Conservation (phyloP, 2,329 filamentous ascomycete species). For the Pestalotiopsis sp. region DNA sequence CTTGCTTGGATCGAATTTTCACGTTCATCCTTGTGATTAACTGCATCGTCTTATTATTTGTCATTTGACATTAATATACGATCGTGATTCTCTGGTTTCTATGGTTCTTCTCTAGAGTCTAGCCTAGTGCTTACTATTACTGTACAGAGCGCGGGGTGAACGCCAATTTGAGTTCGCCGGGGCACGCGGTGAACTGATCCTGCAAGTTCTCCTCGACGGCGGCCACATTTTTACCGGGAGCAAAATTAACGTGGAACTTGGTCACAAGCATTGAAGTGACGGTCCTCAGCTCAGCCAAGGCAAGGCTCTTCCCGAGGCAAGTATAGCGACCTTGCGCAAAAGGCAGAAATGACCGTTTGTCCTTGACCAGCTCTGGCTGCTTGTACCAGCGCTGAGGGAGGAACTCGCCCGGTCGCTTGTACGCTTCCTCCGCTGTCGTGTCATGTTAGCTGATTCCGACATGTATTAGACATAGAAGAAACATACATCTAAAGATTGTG, state of each 20-base stretch:
- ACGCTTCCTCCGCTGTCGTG: constrained; percentile 15
- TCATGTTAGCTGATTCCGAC: not conserved
- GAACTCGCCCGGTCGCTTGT: constrained; percentile 16
- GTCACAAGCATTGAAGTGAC: not conserved
- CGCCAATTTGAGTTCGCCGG: not conserved
- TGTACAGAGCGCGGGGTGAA: not conserved
- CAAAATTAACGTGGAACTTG: not conserved
- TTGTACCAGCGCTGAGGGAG: constrained; percentile 21
- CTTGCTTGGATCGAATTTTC: too few species aligned
- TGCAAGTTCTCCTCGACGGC: not conserved
- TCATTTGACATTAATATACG: too few species aligned
- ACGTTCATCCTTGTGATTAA: too few species aligned
- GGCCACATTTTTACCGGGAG: not conserved
- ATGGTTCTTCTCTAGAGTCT: not conserved
- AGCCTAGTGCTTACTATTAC: not conserved
- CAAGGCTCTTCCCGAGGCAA: not conserved
- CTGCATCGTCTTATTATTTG: too few species aligned
- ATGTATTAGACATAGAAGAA: not conserved
- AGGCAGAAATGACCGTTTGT: not conserved
- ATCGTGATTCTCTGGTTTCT: not conserved
- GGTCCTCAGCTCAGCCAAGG: not conserved
- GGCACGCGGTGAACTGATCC: not conserved
- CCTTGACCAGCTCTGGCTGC: constrained; percentile 14
- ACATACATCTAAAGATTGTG: constrained; percentile 18
- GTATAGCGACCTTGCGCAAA: not conserved